Conservation (phyloP, 805 yeast species). For the Candida sithepensis region DNA sequence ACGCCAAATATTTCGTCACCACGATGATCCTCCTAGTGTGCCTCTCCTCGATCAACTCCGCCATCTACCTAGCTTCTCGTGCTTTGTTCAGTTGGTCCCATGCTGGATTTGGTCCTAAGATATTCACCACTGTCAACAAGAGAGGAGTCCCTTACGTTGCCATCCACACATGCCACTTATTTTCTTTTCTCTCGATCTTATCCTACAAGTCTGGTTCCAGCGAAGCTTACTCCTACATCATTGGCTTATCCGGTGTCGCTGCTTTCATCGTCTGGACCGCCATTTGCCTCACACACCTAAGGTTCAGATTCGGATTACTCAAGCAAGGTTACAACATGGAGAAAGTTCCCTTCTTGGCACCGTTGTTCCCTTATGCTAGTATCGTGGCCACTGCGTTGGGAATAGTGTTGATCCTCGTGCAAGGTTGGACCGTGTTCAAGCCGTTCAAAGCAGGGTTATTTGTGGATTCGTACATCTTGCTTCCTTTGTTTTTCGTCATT, state of each 20-base stretch:
- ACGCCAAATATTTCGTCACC: conserved; percentile 37
- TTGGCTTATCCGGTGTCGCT: conserved; percentile 58
- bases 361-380: conserved; percentile 45
- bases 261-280: conserved; percentile 63
- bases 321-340: conserved; percentile 12
- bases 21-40: conserved; percentile 51
- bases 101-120: conserved; percentile 56
- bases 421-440: conserved; percentile 59
- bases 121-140: conserved; percentile 46
- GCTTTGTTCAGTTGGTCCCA: conserved; percentile 58
- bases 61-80: conserved; percentile 63
- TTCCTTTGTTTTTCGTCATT: conserved; percentile 50
- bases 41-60: conserved; percentile 66
- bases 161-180: conserved; percentile 47
- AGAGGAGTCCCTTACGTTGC: conserved; percentile 61
- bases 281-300: conserved; percentile 47
- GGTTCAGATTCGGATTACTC: conserved; percentile 35
- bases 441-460: conserved; percentile 54
- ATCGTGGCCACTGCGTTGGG: conserved; percentile 48
- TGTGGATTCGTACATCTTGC: conserved; percentile 56
- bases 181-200: conserved; percentile 54
- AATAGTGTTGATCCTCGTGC: conserved; percentile 63
- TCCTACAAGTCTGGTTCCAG: conserved; percentile 55
- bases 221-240: conserved; percentile 53
- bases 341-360: conserved; percentile 26